Conservation (phyloP, 2,329 filamentous ascomycete genomes). For the Bimuria novae-zelandiae region DNA sequence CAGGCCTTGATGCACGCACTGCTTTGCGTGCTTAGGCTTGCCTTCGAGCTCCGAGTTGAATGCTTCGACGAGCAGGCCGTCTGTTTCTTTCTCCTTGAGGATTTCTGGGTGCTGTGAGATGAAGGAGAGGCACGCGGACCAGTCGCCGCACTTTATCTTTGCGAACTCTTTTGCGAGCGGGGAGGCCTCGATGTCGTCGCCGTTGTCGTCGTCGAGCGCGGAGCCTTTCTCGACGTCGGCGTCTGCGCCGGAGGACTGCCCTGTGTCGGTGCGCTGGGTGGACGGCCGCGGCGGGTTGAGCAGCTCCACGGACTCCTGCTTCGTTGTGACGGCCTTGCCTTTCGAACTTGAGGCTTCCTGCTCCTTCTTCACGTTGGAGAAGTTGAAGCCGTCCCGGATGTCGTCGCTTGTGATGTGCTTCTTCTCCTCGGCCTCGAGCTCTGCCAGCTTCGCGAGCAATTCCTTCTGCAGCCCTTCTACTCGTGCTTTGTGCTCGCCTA, state of each 20-base stretch:
- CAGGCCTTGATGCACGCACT: slow-evolving; percentile 91
- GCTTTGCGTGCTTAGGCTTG: slow-evolving; percentile 74
- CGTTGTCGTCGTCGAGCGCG: slow-evolving; percentile 58
- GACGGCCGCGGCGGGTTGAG: slow-evolving; percentile 67
- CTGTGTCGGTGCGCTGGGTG: slow-evolving; percentile 46
- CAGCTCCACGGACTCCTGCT: slow-evolving; percentile 61
- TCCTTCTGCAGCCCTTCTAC: slow-evolving; percentile 79
- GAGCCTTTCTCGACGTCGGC: slow-evolving; percentile 63
- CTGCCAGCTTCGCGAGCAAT: slow-evolving; percentile 71
- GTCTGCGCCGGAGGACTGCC: slow-evolving; percentile 62
- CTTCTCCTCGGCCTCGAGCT: slow-evolving; percentile 82
- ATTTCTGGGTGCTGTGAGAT: slow-evolving; percentile 79
- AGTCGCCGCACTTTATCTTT: slow-evolving; percentile 75
- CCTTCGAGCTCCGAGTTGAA: slow-evolving; percentile 85
- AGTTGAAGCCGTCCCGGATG: slow-evolving; percentile 88
- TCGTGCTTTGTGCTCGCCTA: slow-evolving; percentile 76
- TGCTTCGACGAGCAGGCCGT: slow-evolving; percentile 86
- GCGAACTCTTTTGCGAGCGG: slow-evolving; percentile 80
- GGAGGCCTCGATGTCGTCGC: slow-evolving; percentile 76
- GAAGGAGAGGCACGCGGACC: slow-evolving; percentile 73
- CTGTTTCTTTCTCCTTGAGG: slow-evolving; percentile 82
- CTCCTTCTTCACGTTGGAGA: slow-evolving; percentile 68
- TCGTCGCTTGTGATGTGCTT: slow-evolving; percentile 93
- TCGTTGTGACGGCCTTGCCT: no score
- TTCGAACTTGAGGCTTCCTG: slow-evolving; percentile 32